Base-by-base conservation (phyloP, 345 rosid species). In the Arabis hirsuta region DNA sequence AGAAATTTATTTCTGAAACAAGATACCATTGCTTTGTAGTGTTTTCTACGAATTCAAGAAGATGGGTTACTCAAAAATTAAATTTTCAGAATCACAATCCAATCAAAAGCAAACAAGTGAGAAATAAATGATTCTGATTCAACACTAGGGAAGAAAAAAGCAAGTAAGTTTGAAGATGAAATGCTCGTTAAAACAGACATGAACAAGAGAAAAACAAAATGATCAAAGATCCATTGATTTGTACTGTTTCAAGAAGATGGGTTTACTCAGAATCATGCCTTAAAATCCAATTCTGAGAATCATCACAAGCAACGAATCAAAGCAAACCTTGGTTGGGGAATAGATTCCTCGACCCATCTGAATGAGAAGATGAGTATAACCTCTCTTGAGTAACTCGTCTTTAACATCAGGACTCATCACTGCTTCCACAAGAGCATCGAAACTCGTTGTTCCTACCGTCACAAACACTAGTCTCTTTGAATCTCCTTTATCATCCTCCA, bases 401-500 rank as follows among this genome's bases (percentile, higher is more conserved):
- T 85, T 87, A 29, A 91, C 83, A 54, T 84, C 78, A 64, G 61
- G 71, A 55, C 79, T 80, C 65, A 86, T 91, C 72, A 81, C 85
- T 3, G 82, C 86, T 76, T 77, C 82, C 19, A 87, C 92, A 26
- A 95, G 90, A 7, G 84, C 86, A 81, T 91, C 96, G 26, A 94
- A 95, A 70, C 90, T 79, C 13, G 99, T 95, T 7, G 96, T 95
- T 62, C 98, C 97, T 16, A 90, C 98, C 0, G 98, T 96, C 65
- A 90, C 91, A 67, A 96, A 92, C 16, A 88, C 98, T 32, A 62
- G 29, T 69, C 73, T 88, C 76, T 84, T 84, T 7, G 54, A 47
- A 67, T 53, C 52, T 7, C 72, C 42, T 45, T 79, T 7, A 9
- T 32, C 32, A 31, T 64, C 80, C 69, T 67, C 86, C 84, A 75